Conservation (phyloP, 768 basidiomycete genomes). For the Suillus decipiens region DNA sequence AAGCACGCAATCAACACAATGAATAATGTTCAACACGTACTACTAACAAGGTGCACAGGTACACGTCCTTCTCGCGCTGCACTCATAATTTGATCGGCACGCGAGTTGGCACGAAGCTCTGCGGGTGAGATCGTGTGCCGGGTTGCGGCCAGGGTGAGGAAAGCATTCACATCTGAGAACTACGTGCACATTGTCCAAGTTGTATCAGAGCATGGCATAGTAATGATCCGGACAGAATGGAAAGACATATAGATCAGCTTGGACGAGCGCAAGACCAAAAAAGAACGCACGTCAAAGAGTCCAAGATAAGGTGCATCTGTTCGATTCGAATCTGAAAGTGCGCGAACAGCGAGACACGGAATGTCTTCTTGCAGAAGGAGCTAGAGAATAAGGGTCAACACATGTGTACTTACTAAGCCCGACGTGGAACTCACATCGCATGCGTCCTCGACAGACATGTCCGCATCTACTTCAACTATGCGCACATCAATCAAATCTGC, state of each 20-base stretch:
- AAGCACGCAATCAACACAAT: not conserved
- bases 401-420: slow-evolving; percentile 2
- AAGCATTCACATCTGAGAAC: slow-evolving; percentile 90
- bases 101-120: slow-evolving; percentile 58
- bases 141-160: slow-evolving; percentile 80
- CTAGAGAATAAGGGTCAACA: slow-evolving; percentile 35
- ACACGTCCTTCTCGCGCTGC: slow-evolving; percentile 77
- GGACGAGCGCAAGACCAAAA: not conserved
- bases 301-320: slow-evolving; percentile 45
- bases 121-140: slow-evolving; percentile 65
- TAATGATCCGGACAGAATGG: not conserved
- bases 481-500: slow-evolving; percentile 72
- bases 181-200: slow-evolving; percentile 27
- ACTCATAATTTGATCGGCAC: slow-evolving; percentile 66
- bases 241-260: not conserved
- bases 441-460: slow-evolving; percentile 78
- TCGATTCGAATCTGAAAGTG: slow-evolving; percentile 21
- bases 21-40: slow-evolving; percentile 43
- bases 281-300: slow-evolving; percentile 72
- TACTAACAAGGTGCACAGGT: slow-evolving; percentile 75
- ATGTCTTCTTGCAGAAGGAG: slow-evolving; percentile 62
- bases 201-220: not conserved
- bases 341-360: slow-evolving; percentile 64
- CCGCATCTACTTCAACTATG: slow-evolving; percentile 66
- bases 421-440: slow-evolving; percentile 59